Conservation (phyloP, 192 early-diverging fungal species). For the Funneliformis geosporum region DNA sequence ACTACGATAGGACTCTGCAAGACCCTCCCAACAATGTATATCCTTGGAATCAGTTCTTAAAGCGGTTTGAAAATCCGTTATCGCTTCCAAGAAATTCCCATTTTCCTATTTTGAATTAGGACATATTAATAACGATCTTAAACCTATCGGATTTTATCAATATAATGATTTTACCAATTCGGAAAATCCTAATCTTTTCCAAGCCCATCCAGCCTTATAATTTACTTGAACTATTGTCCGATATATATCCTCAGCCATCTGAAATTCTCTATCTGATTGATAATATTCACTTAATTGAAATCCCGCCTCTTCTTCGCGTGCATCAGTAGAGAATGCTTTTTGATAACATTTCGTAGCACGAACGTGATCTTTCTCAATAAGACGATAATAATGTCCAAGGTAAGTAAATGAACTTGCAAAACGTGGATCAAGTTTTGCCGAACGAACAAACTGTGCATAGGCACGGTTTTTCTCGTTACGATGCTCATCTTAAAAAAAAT, state of each 20-base stretch:
- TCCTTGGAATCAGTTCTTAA: slow-evolving; percentile 72
- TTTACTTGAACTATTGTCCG: slow-evolving; percentile 40
- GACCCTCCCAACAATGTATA: slow-evolving; percentile 71
- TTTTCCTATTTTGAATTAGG: slow-evolving; percentile 31
- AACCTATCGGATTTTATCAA: not conserved
- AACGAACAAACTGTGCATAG: slow-evolving; percentile 66
- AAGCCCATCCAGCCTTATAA: slow-evolving; percentile 71
- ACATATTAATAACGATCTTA: not conserved
- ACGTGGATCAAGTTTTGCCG: slow-evolving; percentile 69
- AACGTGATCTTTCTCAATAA: slow-evolving; percentile 60
- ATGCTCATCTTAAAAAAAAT: slow-evolving; percentile 44
- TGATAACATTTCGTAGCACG: slow-evolving; percentile 83
- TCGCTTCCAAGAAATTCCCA: slow-evolving; percentile 55
- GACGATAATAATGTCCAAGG: slow-evolving; percentile 80
- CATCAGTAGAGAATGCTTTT: slow-evolving; percentile 75
- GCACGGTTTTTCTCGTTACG: slow-evolving; percentile 62
- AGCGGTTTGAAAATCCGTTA: slow-evolving; percentile 76
- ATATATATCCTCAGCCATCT: slow-evolving; percentile 55
- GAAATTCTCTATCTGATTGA: slow-evolving; percentile 45
- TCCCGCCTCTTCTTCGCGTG: slow-evolving; percentile 67
- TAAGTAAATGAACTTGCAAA: slow-evolving; percentile 69
- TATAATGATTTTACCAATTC: slow-evolving; percentile 48
- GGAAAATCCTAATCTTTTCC: slow-evolving; percentile 76
- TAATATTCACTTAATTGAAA: slow-evolving; percentile 65
- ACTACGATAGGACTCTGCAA: slow-evolving; percentile 72